These are phyloP conservation scores for Meripilus lineatus DNA, from an alignment of 1,284 basidiomycete genomes.

Conservation along the genomic window DNA sequence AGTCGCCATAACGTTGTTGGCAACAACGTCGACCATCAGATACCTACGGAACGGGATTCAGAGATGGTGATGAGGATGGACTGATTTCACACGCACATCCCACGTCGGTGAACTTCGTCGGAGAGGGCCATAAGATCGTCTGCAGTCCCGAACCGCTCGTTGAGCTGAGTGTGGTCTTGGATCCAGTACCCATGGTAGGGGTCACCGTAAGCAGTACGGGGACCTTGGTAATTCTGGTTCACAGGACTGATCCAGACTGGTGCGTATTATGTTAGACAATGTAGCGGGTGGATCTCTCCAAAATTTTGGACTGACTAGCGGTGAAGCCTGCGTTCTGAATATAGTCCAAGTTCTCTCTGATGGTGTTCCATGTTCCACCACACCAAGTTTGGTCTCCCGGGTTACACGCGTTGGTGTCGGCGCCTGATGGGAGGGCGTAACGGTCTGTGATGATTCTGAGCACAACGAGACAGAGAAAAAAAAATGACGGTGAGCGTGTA, in stretches of 20 bases:
- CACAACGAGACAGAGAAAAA: not conserved
- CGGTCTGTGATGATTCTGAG: conserved; percentile 70
- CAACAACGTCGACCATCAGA: conserved; percentile 77
- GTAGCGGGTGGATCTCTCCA: not conserved
- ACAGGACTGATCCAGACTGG: conserved; percentile 66
- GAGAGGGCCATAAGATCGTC: conserved; percentile 69
- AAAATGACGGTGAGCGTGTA: conserved; percentile 13
- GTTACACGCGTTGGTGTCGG: conserved; percentile 52
- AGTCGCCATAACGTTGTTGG: conserved; percentile 71
- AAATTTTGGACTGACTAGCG: conserved; percentile 47
- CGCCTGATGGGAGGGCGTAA: conserved; percentile 56
- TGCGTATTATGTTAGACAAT: conserved; percentile 5
- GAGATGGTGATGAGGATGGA: not conserved
- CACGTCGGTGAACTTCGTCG: conserved; percentile 61
- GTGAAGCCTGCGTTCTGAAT: conserved; percentile 77
- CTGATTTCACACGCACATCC: conserved; percentile 46
- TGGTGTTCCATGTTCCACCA: conserved; percentile 76
- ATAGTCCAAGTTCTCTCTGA: conserved; percentile 74
- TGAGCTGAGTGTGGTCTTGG: conserved; percentile 59
- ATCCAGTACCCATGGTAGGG: conserved; percentile 72
- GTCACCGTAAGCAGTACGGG: conserved; percentile 61
- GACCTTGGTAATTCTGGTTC: conserved; percentile 69
- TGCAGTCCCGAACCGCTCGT: conserved; percentile 65
- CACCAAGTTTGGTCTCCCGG: conserved; percentile 58
- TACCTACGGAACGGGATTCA: conserved; percentile 34